Evolutionary conservation across 768 basidiomycete species (phyloP).

Genomic region (Wakefieldia striispora): DNA sequence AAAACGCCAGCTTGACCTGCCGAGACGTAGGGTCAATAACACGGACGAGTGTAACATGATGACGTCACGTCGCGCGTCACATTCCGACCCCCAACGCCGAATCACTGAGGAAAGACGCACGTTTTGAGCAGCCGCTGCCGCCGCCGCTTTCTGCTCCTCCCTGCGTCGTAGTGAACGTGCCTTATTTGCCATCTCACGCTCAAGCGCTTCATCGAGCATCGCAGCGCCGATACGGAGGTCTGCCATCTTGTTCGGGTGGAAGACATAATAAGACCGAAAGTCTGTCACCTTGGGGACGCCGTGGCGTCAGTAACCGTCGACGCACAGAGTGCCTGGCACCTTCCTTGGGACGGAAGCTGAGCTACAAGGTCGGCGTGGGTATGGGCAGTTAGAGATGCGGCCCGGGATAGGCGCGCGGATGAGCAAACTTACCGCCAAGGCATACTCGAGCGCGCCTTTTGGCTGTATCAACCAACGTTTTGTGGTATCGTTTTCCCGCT

Average conservation of each 20-base stretch:
- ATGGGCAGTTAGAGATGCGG: too few species aligned
- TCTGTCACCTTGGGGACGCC: slow-evolving; percentile 50
- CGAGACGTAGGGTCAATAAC: not conserved
- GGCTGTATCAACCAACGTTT: slow-evolving; percentile 65
- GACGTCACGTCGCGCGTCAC: too few species aligned
- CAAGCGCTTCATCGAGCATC: slow-evolving; percentile 62
- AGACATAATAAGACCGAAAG: slow-evolving; percentile 74
- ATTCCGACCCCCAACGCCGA: not conserved
- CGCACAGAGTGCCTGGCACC: not conserved
- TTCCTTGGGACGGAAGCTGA: slow-evolving; percentile 75
- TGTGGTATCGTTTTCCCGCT: slow-evolving; percentile 68
- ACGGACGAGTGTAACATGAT: too few species aligned
- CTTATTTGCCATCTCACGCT: slow-evolving; percentile 47
- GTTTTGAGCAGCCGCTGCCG: slow-evolving; percentile 52
- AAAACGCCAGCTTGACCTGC: slow-evolving; percentile 75
- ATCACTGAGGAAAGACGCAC: slow-evolving; percentile 31
- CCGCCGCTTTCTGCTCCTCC: slow-evolving; percentile 58
- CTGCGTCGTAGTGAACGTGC: slow-evolving; percentile 47
- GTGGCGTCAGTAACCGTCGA: too few species aligned
- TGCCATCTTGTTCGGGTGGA: slow-evolving; percentile 47
- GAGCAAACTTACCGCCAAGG: slow-evolving; percentile 59
- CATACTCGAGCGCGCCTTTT: slow-evolving; percentile 75
- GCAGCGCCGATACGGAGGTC: slow-evolving; percentile 63
- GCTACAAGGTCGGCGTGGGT: slow-evolving; percentile 34
- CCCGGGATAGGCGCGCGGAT: too few species aligned